These are phyloP conservation scores for Fennellomyces sp. DNA, from an alignment of 371 early-diverging fungal species.

Conservation along the genomic window DNA sequence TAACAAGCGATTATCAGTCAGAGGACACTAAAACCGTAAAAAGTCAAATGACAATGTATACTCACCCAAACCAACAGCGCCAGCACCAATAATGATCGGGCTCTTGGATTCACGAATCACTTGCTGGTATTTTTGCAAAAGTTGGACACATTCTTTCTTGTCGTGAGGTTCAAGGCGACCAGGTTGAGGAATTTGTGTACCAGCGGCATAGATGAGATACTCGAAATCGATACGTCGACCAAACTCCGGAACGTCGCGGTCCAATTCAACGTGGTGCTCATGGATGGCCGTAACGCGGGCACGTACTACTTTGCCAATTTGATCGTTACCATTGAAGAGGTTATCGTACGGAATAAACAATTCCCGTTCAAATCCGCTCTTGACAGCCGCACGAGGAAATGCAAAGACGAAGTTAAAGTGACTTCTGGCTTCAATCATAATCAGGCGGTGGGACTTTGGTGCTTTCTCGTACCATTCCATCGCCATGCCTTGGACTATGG, in stretches of 20 bases:
- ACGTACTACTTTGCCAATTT: constrained; percentile 52
- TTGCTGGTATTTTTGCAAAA: constrained; percentile 46
- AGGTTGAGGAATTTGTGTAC: constrained; percentile 54
- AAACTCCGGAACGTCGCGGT: constrained; percentile 53
- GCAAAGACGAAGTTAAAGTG: constrained; percentile 69
- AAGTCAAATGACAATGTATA: neutral
- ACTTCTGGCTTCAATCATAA: constrained; percentile 61
- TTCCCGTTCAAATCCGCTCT: constrained; percentile 62
- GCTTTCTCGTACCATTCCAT: constrained; percentile 7
- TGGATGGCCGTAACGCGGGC: constrained; percentile 53
- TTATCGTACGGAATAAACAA: constrained; percentile 62
- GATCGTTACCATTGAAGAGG: constrained; percentile 44
- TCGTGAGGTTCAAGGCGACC: constrained; percentile 46
- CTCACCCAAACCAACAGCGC: constrained; percentile 67
- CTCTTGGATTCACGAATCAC: constrained; percentile 49
- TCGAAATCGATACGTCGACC: constrained; percentile 54
- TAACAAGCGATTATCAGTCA: neutral
- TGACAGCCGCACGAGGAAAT: constrained; percentile 64
- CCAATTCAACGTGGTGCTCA: constrained; percentile 53
- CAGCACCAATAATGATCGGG: constrained; percentile 67
- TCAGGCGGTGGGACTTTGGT: constrained; percentile 34
- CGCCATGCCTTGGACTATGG: neutral
- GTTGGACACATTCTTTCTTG: constrained; percentile 46
- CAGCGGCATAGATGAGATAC: constrained; percentile 62
- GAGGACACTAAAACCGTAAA: neutral